Conservation (phyloP, 768 basidiomycete genomes). For the Hypholoma sublateritium region DNA sequence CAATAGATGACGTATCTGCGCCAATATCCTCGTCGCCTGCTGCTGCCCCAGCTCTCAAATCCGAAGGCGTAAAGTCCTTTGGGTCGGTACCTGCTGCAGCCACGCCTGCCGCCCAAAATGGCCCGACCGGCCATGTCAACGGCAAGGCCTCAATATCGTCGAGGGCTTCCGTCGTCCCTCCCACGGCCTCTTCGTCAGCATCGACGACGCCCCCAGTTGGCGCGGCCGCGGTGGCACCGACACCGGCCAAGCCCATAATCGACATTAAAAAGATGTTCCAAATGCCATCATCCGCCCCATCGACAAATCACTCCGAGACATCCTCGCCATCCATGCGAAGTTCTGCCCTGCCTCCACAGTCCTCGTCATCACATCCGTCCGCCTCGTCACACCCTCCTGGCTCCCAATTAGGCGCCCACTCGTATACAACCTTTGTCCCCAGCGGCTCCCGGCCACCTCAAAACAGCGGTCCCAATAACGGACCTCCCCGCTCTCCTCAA, state of each 20-base stretch:
- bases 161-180: constrained; percentile 30
- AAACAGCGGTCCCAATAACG: constrained; percentile 45
- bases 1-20: constrained; percentile 79
- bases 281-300: constrained; percentile 47
- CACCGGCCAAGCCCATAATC: constrained; percentile 42
- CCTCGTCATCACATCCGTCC: constrained; percentile 30
- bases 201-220: constrained; percentile 31
- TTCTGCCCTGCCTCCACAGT: constrained; percentile 52
- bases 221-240: constrained; percentile 29
- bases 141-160: constrained; percentile 56
- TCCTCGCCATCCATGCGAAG: constrained; percentile 59
- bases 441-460: constrained; percentile 39
- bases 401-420: constrained; percentile 44
- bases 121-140: constrained; percentile 48
- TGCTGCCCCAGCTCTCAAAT: constrained; percentile 60
- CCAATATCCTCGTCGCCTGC: constrained; percentile 85
- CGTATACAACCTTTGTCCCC: constrained; percentile 50
- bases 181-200: constrained; percentile 32
- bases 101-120: constrained; percentile 7
- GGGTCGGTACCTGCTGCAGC: constrained; percentile 72
- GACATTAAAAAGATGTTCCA: constrained; percentile 67
- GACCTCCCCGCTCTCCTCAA: constrained; percentile 64
- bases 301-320: constrained; percentile 52
- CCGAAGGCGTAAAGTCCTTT: constrained; percentile 78
- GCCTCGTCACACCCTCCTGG: constrained; percentile 34